Base-by-base conservation (phyloP, 2,329 filamentous ascomycete species). In the Trichoderma sp. region DNA sequence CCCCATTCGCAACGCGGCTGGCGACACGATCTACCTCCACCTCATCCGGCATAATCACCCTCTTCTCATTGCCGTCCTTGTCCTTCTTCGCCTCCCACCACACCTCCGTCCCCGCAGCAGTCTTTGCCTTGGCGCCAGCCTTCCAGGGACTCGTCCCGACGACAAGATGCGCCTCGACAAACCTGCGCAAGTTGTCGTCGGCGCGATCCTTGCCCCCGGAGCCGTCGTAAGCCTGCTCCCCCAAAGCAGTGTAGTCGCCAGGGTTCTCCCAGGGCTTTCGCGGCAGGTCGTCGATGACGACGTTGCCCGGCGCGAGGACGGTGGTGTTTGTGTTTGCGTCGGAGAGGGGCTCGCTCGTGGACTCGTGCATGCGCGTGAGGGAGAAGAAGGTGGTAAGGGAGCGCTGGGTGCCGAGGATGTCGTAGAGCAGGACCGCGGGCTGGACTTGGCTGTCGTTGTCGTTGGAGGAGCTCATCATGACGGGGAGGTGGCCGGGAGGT, bases 201-300 rank as follows among this genome's bases (percentile, higher is more conserved):
- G 96, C 95, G 61, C 94, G 86, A 68, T 93, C 89, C 75, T 91
- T 87, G 0, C 94, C 95, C 19, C 88, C 87, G 0, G 85, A 82
- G 0, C 94, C 94, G 58, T 91, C 88, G 76, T 97, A 97, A 1
- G 91, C 93, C 37, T 89, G 81, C 1, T 86, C 84, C 0, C 93
- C 93, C 4, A 91, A 81, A 1, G 79, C 79, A 4, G 84, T 81
- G 77, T 96, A 95, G 73, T 97, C 94, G 64, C 85, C 80, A 0
- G 91, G 88, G 72, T 94, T 84, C 75, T 92, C 92, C 93, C 93
- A 97, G 0, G 94, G 94, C 79, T 97, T 98, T 64, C 91, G 86
- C 0, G 94, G 92, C 29, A 98, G 83, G 0, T 81, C 83, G 72
- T 92, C 91, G 76, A 99, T 88, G 3, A 90, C 93, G 21, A 87